Conservation (phyloP, 1,139 yeast species). For the Saccharomyces hybrid region DNA sequence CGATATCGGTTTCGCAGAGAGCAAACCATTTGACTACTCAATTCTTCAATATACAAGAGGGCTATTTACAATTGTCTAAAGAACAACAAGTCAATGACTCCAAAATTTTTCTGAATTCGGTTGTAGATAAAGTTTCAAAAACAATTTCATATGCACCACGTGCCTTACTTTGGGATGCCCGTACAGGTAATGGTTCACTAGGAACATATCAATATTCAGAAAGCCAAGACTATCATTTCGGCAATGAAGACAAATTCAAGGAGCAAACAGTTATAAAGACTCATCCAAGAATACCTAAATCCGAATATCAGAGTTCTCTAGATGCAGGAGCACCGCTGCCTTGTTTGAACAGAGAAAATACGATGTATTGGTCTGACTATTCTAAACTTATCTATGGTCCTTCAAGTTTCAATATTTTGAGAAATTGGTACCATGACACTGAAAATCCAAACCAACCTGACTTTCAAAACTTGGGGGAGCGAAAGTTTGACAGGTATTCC, state of each 20-base stretch:
- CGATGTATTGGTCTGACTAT: conserved; percentile 78
- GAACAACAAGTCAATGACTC: conserved; percentile 40
- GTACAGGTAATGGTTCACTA: conserved; percentile 57
- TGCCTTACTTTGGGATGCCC: conserved; percentile 67
- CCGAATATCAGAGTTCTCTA: conserved; percentile 54
- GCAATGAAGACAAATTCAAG: conserved; percentile 12
- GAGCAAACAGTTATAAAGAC: conserved; percentile 20
- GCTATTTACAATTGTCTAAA: conserved; percentile 32
- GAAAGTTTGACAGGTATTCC: conserved; percentile 36
- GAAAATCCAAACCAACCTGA: conserved; percentile 31
- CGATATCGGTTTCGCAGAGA: conserved; percentile 59
- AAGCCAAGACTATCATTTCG: conserved; percentile 22
- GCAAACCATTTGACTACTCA: conserved; percentile 73
- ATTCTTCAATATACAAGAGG: conserved; percentile 71
- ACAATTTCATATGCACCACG: conserved; percentile 70
- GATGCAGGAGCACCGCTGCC: conserved; percentile 43
- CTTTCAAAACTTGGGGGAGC: conserved; percentile 21
- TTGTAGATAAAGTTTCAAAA: conserved; percentile 33
- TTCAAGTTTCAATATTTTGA: conserved; percentile 43
- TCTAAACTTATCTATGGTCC: conserved; percentile 64
- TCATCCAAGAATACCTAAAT: conserved; percentile 36
- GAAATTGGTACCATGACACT: conserved; percentile 43
- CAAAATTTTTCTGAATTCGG: conserved; percentile 39
- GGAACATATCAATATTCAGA: conserved; percentile 45
- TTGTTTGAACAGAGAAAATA: conserved; percentile 36